Evolutionary conservation across 1,284 basidiomycete genomes (phyloP).

Genomic region (Ustilago xerochloae): DNA sequence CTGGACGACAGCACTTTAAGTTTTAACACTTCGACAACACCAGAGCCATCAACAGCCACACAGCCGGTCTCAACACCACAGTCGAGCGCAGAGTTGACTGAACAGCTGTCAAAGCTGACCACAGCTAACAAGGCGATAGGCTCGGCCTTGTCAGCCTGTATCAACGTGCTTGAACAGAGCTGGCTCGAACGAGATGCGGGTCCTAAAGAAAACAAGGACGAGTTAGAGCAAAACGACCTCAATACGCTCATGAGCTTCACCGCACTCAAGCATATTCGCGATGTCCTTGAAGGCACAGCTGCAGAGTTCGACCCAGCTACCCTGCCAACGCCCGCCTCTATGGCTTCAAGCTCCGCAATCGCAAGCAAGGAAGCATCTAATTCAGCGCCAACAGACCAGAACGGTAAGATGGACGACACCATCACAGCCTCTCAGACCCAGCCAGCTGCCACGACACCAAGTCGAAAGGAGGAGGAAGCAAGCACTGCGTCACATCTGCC

Average conservation of each 20-base stretch:
- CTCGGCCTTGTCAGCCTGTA: slow-evolving; percentile 38
- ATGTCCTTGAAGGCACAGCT: slow-evolving; percentile 52
- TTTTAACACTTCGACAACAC: not conserved
- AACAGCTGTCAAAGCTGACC: slow-evolving; percentile 27
- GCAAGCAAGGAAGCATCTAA: not conserved
- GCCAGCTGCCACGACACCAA: not conserved
- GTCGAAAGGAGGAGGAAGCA: not conserved
- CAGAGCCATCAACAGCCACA: not conserved
- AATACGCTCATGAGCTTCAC: slow-evolving; percentile 55
- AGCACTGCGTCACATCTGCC: slow-evolving; percentile 19
- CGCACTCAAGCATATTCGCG: slow-evolving; percentile 59
- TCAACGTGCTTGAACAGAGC: slow-evolving; percentile 42
- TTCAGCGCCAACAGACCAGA: not conserved
- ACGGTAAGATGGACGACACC: not conserved
- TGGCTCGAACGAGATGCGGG: slow-evolving; percentile 21
- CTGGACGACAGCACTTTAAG: not conserved
- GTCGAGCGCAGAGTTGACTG: slow-evolving; percentile 10
- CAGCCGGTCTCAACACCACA: not conserved
- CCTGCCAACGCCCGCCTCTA: slow-evolving; percentile 9
- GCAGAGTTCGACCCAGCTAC: slow-evolving; percentile 54
- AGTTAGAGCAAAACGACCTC: slow-evolving; percentile 28
- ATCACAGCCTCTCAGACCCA: not conserved
- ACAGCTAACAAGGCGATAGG: slow-evolving; percentile 50
- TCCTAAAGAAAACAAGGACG: not conserved
- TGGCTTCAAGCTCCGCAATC: not conserved